Conservation (phyloP, 805 yeast species). For the Blastobotrys attinorum region DNA sequence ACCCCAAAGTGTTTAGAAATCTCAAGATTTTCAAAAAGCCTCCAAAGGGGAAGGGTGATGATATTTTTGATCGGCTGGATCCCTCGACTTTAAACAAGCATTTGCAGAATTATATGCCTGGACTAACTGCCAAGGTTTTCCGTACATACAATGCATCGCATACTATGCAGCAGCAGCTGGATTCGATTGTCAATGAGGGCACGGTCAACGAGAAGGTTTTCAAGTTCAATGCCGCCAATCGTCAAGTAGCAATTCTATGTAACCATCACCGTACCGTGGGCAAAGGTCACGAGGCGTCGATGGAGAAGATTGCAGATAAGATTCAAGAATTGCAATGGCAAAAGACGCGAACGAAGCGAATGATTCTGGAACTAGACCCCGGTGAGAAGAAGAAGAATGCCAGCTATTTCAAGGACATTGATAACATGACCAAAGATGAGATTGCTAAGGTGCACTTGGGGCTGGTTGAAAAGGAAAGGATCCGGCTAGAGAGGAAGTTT, state of each 20-base stretch:
- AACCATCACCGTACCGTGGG: conserved; percentile 93
- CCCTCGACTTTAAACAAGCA: conserved; percentile 79
- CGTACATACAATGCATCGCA: conserved; percentile 96
- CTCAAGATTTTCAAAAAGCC: conserved; percentile 76
- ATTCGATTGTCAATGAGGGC: conserved; percentile 76
- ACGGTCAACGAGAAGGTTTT: conserved; percentile 82
- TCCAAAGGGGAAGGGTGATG: conserved; percentile 89
- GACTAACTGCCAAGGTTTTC: conserved; percentile 91
- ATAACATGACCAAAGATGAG: conserved; percentile 58
- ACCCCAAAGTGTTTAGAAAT: conserved; percentile 84
- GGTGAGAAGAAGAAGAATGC: conserved; percentile 41
- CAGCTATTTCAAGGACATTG: conserved; percentile 58
- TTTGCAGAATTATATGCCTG: conserved; percentile 83
- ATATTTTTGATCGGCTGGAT: conserved; percentile 81
- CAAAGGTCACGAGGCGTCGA: conserved; percentile 73
- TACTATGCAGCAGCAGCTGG: conserved; percentile 93
- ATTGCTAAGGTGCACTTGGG: conserved; percentile 48
- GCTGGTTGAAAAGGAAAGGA: conserved; percentile 59
- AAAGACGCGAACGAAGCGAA: conserved; percentile 62
- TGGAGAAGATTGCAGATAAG: conserved; percentile 68
- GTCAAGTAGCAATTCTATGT: conserved; percentile 92
- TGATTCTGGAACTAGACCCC: conserved; percentile 61
- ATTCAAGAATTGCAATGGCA: conserved; percentile 82
- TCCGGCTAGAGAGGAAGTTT: conserved; percentile 56
- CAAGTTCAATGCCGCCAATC: conserved; percentile 86